Conservation (phyloP, 306 rosid species). For the Senna siamea region DNA sequence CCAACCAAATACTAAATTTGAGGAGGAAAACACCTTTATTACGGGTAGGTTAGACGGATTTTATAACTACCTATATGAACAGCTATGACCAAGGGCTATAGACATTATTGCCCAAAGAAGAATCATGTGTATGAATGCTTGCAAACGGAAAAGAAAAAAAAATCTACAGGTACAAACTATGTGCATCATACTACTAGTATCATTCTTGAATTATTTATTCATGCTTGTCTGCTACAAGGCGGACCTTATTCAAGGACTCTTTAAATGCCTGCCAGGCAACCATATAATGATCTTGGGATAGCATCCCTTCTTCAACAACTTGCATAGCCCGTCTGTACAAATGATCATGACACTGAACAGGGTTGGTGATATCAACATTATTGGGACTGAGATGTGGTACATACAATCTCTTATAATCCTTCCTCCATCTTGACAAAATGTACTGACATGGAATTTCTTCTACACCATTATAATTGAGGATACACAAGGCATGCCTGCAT, state of each 20-base stretch:
- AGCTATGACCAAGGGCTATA: too few species aligned
- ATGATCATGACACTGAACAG: conserved; percentile 96
- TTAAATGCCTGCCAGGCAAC: conserved; percentile 89
- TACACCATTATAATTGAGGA: conserved; percentile 78
- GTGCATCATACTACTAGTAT: conserved; percentile 39
- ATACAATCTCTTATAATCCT: conserved; percentile 79
- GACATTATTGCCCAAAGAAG: not conserved
- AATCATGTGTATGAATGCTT: conserved; percentile 14
- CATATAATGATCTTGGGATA: conserved; percentile 83
- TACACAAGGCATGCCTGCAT: conserved; percentile 83
- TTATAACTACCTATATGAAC: too few species aligned
- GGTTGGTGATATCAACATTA: conserved; percentile 76
- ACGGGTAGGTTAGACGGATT: too few species aligned
- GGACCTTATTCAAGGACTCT: conserved; percentile 85
- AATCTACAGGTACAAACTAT: conserved; percentile 17
- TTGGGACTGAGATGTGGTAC: conserved; percentile 69
- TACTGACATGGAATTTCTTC: conserved; percentile 89
- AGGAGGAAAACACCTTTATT: too few species aligned
- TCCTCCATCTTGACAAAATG: conserved; percentile 87
- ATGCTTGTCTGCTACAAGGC: conserved; percentile 72
- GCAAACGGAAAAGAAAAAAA: conserved; percentile 27
- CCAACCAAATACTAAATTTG: too few species aligned
- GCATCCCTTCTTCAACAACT: conserved; percentile 89
- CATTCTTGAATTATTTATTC: conserved; percentile 43
- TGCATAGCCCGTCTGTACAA: conserved; percentile 89